These are phyloP conservation scores for Citrus maxima DNA, from an alignment of 345 rosid genomes.

Conservation along the genomic window DNA sequence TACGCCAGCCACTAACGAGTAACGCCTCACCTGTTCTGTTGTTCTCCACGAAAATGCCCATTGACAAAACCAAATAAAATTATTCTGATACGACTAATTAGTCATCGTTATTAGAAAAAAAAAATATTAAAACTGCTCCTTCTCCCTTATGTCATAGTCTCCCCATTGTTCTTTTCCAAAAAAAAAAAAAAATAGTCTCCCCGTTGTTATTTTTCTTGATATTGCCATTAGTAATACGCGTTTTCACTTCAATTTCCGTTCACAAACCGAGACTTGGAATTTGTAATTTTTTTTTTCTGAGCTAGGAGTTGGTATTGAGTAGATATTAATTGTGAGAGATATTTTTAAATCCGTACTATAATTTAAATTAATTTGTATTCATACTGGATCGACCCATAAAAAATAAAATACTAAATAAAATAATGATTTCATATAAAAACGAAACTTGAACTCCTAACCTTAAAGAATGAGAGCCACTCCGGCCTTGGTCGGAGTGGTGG, in stretches of 20 bases:
- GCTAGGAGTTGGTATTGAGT: rapidly evolving
- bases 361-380: rapidly evolving
- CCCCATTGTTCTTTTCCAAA: too few relatives aligned
- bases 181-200: too few relatives aligned
- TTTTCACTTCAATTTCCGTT: neutral
- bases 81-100: neutral
- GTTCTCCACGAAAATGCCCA: neutral
- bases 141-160: too few relatives aligned
- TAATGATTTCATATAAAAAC: too few relatives aligned
- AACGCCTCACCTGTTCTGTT: neutral
- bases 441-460: too few relatives aligned
- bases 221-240: too few relatives aligned
- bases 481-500: too few relatives aligned
- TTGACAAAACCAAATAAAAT: neutral
- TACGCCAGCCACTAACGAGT: too few relatives aligned
- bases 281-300: too few relatives aligned
- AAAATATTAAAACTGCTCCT: neutral
- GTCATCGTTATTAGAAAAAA: neutral
- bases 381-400: rapidly evolving
- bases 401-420: rapidly evolving
- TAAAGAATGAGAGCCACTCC: too few relatives aligned
- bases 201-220: too few relatives aligned
- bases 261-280: neutral
- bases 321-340: rapidly evolving
- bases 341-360: rapidly evolving